These are phyloP conservation scores for Sarocladiaceae sp. DNA, from an alignment of 2,329 filamentous ascomycete genomes.

Conservation along the genomic window DNA sequence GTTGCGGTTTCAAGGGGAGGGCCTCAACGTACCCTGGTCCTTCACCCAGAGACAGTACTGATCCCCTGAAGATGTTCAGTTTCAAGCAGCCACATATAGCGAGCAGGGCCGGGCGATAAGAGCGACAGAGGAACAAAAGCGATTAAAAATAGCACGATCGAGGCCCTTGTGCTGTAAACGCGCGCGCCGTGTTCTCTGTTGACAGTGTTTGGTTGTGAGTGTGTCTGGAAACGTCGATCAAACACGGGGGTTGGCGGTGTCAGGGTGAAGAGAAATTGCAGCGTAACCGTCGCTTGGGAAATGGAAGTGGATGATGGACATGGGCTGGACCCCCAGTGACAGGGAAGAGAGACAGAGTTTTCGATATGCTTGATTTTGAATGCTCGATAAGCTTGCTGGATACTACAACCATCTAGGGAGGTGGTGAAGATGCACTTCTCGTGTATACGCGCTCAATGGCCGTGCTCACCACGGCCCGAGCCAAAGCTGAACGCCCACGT, in stretches of 20 bases:
- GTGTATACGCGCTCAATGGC: no score
- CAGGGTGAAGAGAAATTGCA: background rate
- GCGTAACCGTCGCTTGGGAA: background rate
- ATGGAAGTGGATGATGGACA: background rate
- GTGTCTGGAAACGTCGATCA: constrained; percentile 6
- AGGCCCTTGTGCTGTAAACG: background rate
- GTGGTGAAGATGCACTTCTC: no score
- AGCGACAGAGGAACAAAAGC: no score
- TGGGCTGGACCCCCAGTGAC: background rate
- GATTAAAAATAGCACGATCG: background rate
- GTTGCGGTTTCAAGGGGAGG: constrained; percentile 4
- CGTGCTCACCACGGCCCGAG: no score
- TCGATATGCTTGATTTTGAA: no score
- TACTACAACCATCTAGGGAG: no score
- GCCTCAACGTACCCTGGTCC: background rate
- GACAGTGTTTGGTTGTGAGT: background rate
- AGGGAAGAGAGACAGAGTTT: background rate
- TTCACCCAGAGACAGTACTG: background rate
- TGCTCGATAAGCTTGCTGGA: no score
- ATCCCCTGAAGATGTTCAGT: constrained; percentile 2
- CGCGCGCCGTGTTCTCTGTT: background rate
- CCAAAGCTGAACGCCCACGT: no score
- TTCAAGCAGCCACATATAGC: background rate
- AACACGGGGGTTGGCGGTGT: background rate
- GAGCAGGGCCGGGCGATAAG: no score